Evolutionary conservation across 208 protist species (phyloP).

Genomic region (Eutreptiella sp.): DNA sequence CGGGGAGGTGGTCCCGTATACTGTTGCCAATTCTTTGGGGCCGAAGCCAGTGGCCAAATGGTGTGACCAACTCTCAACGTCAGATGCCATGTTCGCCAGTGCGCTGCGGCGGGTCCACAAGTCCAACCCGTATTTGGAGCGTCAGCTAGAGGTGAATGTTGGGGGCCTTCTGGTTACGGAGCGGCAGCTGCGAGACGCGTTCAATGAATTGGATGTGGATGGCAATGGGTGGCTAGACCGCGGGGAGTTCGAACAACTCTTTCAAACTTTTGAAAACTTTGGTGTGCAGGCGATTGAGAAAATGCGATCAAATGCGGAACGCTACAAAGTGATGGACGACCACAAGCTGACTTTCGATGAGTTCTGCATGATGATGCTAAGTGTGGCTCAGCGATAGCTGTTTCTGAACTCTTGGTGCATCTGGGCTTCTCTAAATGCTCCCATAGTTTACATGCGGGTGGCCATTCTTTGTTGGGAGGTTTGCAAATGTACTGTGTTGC

Average conservation of each 20-base stretch:
- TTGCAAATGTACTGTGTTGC: too few species aligned
- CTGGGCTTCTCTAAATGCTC: too few species aligned
- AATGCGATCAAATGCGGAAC: too few species aligned
- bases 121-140: conserved; percentile 5
- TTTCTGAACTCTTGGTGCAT: too few species aligned
- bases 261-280: conserved; percentile 14
- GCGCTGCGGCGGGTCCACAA: background rate
- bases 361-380: conserved; percentile 25
- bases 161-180: conserved; percentile 14
- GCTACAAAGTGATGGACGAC: too few species aligned
- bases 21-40: background rate
- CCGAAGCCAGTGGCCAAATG: too few species aligned
- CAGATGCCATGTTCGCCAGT: too few species aligned
- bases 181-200: conserved; percentile 11
- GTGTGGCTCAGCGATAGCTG: conserved; percentile 6
- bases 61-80: too few species aligned
- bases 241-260: conserved; percentile 17
- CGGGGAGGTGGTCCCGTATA: conserved; percentile 8
- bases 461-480: too few species aligned
- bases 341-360: conserved; percentile 16
- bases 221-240: conserved; percentile 19
- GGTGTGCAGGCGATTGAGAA: too few species aligned
- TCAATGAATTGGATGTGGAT: conserved; percentile 27
- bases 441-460: too few species aligned
- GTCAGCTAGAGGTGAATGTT: conserved; percentile 13